phyloP scores from a whole-genome alignment of 306 rosid genomes.

The Medicago truncatula region MtrunA17r5.0-ANR NC_053045.1:28158501-28159000 shows the following conservation, averaged over 20 bases:
- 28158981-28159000: constrained; percentile 93
- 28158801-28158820: background rate
- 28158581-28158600: background rate
- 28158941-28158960: constrained; percentile 37
- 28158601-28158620: background rate
- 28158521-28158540: background rate
- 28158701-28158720: background rate
- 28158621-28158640: constrained; percentile 2
- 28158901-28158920: constrained; percentile 35
- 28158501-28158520: no score
- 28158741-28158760: background rate
- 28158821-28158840: background rate
- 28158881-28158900: constrained; percentile 29
- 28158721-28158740: constrained; percentile 5
- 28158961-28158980: constrained; percentile 89
- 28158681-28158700: background rate
- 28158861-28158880: constrained; percentile 31
- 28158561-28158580: background rate
- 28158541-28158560: background rate
- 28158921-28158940: constrained; percentile 25
- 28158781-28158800: constrained; percentile 19
- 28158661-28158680: background rate
- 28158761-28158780: background rate
- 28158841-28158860: constrained; percentile 33
- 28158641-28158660: background rate